Evolutionary conservation across 495 filamentous ascomycete species (phyloP).

Genomic region (Neurospora intermedia): DNA sequence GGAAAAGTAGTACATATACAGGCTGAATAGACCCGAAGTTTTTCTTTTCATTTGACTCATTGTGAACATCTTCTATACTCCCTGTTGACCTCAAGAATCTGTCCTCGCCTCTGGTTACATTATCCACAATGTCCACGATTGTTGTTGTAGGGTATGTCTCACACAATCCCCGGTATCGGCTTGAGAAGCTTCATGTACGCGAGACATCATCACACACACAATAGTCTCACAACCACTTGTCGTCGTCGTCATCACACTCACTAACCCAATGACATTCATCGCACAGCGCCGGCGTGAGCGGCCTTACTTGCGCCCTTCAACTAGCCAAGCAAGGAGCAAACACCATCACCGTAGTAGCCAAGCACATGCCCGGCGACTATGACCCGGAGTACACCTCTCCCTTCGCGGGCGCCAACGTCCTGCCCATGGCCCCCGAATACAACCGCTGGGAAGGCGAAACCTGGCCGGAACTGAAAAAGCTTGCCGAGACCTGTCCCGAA

Average conservation of each 20-base stretch:
- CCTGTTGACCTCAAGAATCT: neutral
- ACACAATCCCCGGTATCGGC: neutral
- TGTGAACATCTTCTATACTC: neutral
- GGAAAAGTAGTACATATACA: neutral
- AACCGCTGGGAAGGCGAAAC: conserved; percentile 54
- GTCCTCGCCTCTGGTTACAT: neutral
- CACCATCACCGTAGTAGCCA: conserved; percentile 69
- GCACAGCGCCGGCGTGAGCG: conserved; percentile 82
- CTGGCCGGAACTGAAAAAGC: conserved; percentile 53
- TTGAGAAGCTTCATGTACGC: neutral
- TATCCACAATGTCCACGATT: neutral
- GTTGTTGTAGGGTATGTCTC: neutral
- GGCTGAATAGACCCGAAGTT: neutral
- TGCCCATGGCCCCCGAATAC: conserved; percentile 45
- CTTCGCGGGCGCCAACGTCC: conserved; percentile 87
- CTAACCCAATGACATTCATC: neutral
- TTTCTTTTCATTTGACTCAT: neutral
- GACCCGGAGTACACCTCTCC: conserved; percentile 94
- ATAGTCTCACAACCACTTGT: neutral
- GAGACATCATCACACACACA: neutral
- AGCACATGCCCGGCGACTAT: conserved; percentile 98
- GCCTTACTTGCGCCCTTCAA: conserved; percentile 81
- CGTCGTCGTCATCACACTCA: neutral
- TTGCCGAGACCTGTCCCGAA: conserved; percentile 71
- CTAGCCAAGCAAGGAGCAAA: conserved; percentile 60